Percentiles rank a stretch among this genome's conserved stretches.
Conservation (phyloP, 495 filamentous ascomycete species). For the Xylaria curta region DNA sequence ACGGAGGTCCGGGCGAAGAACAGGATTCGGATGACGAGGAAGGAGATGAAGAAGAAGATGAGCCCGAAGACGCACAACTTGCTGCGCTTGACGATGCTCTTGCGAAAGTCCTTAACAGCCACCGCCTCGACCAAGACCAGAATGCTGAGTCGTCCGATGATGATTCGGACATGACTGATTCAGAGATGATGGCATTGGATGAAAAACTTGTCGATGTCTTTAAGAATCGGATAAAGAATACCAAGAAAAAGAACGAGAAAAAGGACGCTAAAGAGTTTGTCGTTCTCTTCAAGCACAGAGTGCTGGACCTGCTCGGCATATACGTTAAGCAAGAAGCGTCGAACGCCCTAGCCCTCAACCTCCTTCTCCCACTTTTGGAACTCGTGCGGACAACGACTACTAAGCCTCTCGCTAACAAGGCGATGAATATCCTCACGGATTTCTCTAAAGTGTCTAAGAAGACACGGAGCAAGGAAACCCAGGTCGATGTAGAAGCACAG, state of each 20-base stretch:
- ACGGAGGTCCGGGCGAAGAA: conserved; percentile 51
- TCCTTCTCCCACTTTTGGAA: conserved; percentile 67
- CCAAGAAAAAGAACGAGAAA: conserved; percentile 74
- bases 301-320: conserved; percentile 85
- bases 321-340: conserved; percentile 81
- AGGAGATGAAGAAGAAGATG: conserved; percentile 48
- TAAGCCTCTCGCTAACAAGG: conserved; percentile 76
- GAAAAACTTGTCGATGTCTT: conserved; percentile 82
- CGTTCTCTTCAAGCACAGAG: conserved; percentile 91
- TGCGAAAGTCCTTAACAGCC: conserved; percentile 72
- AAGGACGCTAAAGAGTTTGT: conserved; percentile 89
- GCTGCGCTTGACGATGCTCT: conserved; percentile 79
- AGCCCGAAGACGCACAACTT: conserved; percentile 44
- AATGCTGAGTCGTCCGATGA: conserved; percentile 60
- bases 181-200: conserved; percentile 93
- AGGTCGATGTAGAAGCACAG: conserved; percentile 43
- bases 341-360: conserved; percentile 66
- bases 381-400: conserved; percentile 62
- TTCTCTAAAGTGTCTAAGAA: conserved; percentile 76
- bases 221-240: conserved; percentile 65
- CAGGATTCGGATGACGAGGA: conserved; percentile 57
- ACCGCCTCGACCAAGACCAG: conserved; percentile 61
- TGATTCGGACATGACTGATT: conserved; percentile 86
- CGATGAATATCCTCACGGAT: conserved; percentile 67
- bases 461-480: conserved; percentile 41